Base-by-base conservation (phyloP, 177 flowering plant species). In the Vitis hybrid region DNA sequence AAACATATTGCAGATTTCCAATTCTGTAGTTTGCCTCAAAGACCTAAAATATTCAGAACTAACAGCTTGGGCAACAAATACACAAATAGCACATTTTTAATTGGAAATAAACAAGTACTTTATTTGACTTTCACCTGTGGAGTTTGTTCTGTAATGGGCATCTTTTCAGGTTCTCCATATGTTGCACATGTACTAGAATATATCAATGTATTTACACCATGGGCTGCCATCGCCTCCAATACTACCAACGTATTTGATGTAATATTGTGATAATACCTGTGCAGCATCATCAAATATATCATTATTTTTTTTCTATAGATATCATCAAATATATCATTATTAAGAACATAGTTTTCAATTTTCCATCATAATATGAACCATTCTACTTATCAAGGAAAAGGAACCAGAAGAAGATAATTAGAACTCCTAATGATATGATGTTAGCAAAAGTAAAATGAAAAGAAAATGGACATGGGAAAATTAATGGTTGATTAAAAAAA, bases 131-230 rank as follows among this genome's bases (percentile, higher is more conserved):
- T 74, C 59, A 91, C 99, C 97, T 96, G 98, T 16, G 88, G 88
- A 73, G 99, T 96, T 46, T 70, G 91, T 84, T 96, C 99, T 27
- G 97, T 96, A 75, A 96, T 93, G n/a, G 99, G 99, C 99, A 96
- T 96, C 80, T 85, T 87, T 65, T 91, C 87, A 62, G 99, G 99
- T 75, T 96, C 95, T 27, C 98, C 99, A 74, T 96, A 96, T 65
- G 97, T 96, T 75, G 99, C 99, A 84, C 99, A 96, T 52, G 99
- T 96, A 79, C 99, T 96, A 27, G 99, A 96, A 83, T 96, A 96
- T 58, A 96, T 96, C 78, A 96, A 76, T 30, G 92, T 96, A 32
- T 83, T 86, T 27, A 96, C 99, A 68, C 85, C 86, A 82, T 87
- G 87, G 10, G 90, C 80, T 66, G 91, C 88, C 93, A 96, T 93